Evolutionary conservation across 306 rosid genomes (phyloP).

Genomic region (Fagus sylvatica): DNA sequence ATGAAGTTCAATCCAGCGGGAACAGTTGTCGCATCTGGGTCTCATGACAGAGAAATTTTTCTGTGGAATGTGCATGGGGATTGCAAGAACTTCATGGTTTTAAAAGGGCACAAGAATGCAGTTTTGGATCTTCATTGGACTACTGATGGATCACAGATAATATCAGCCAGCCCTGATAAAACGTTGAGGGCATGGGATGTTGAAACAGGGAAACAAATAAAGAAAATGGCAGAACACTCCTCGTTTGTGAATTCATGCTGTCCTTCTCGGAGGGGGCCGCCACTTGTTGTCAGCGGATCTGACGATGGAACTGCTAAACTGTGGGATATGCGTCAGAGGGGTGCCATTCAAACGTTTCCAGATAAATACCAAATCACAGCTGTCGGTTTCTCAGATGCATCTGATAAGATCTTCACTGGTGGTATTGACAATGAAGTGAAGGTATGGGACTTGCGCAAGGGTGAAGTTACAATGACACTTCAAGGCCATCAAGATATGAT

Average conservation of each 20-base stretch:
- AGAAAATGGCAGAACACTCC: constrained; percentile 97
- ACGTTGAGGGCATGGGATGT: constrained; percentile 95
- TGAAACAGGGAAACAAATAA: constrained; percentile 80
- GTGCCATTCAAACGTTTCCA: constrained; percentile 93
- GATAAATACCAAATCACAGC: constrained; percentile 94
- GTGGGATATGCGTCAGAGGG: constrained; percentile 98
- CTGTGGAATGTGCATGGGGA: constrained; percentile 87
- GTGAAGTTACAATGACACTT: constrained; percentile 84
- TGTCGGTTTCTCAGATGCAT: constrained; percentile 85
- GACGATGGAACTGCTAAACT: constrained; percentile 95
- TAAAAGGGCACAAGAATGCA: constrained; percentile 95
- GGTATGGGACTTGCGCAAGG: constrained; percentile 95
- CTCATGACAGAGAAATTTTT: constrained; percentile 91
- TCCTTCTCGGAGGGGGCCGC: constrained; percentile 92
- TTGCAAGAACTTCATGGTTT: constrained; percentile 89
- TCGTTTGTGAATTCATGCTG: constrained; percentile 89
- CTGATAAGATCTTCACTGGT: constrained; percentile 90
- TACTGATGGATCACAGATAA: constrained; percentile 78
- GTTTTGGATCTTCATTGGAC: constrained; percentile 98
- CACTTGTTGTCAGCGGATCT: constrained; percentile 89
- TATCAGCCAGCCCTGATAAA: constrained; percentile 90
- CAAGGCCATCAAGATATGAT: constrained; percentile 98
- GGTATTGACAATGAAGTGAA: constrained; percentile 87
- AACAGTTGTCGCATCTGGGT: constrained; percentile 86
- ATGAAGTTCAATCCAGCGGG: constrained; percentile 91